A percentile compares a stretch with the other conserved stretches of the same genome.
phyloP scores from a whole-genome alignment of 1,139 yeast genomes.

The Pichia sp. region DNA sequence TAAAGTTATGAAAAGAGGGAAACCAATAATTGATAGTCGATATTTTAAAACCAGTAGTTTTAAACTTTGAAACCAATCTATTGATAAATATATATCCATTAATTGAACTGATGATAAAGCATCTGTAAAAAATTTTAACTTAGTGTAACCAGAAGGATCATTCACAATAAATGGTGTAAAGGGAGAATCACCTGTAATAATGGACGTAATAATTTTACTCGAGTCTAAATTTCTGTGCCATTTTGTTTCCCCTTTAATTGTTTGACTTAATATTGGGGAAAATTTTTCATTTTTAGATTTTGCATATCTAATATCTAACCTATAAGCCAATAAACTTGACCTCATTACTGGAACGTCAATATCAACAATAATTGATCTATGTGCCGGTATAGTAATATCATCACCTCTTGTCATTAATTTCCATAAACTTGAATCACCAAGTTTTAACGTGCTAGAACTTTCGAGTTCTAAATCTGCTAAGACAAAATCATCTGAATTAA shows the following conservation, averaged over 20 bases:
- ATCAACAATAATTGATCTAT: slow-evolving; percentile 42
- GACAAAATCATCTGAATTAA: slow-evolving; percentile 34
- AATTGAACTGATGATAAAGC: slow-evolving; percentile 27
- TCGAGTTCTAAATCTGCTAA: slow-evolving; percentile 32
- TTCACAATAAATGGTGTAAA: slow-evolving; percentile 50
- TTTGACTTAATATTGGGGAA: slow-evolving; percentile 64
- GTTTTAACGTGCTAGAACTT: slow-evolving; percentile 24
- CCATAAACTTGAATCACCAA: slow-evolving; percentile 32
- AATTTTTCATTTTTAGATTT: slow-evolving; percentile 32
- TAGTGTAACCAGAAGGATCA: slow-evolving; percentile 27
- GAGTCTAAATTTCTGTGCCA: slow-evolving; percentile 54
- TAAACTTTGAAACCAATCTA: slow-evolving; percentile 42
- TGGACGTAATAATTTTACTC: slow-evolving; percentile 33
- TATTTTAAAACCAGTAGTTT: slow-evolving; percentile 55
- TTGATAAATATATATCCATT: slow-evolving; percentile 33
- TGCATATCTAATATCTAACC: slow-evolving; percentile 31
- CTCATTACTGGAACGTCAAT: slow-evolving; percentile 50
- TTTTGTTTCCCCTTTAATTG: slow-evolving; percentile 65
- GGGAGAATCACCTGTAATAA: slow-evolving; percentile 74
- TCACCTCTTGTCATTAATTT: slow-evolving; percentile 35
- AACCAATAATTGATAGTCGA: slow-evolving; percentile 54
- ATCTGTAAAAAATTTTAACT: slow-evolving; percentile 43
- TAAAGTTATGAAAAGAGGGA: slow-evolving; percentile 46
- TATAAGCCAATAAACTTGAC: slow-evolving; percentile 58
- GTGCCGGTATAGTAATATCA: slow-evolving; percentile 37